A percentile compares a stretch with the other conserved stretches of the same genome.
These are phyloP conservation scores for Ambrosia trifida DNA, from an alignment of 129 eudicot species.

Conservation along the genomic window DNA sequence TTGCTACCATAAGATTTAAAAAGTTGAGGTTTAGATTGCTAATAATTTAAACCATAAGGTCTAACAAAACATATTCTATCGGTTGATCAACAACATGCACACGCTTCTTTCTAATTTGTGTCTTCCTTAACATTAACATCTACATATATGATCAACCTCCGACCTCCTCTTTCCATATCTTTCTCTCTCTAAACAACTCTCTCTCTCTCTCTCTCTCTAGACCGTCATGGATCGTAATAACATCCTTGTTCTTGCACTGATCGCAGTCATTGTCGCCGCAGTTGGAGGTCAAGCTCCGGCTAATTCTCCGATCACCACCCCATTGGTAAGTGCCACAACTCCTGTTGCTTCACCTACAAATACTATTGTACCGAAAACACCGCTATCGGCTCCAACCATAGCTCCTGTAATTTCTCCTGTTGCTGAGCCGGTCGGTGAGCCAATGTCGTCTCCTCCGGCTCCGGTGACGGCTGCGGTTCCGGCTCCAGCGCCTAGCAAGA, in stretches of 20 bases:
- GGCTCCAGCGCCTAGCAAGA: constrained; percentile 44
- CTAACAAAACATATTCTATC: not conserved
- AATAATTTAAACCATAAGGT: not conserved
- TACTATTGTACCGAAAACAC: constrained; percentile 6
- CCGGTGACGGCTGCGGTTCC: constrained; percentile 32
- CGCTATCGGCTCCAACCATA: constrained; percentile 9
- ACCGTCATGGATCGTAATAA: constrained; percentile 24
- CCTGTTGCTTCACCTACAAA: constrained; percentile 29
- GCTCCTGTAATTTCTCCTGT: constrained; percentile 40
- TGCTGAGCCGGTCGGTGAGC: constrained; percentile 32
- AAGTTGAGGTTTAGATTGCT: not conserved
- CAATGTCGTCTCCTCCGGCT: constrained; percentile 46
- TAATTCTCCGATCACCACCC: constrained; percentile 9
- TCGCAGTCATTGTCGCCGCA: constrained; percentile 19
- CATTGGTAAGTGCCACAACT: constrained; percentile 11
- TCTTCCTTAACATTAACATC: constrained; percentile 13
- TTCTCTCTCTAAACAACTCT: constrained; percentile 1
- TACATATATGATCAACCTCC: constrained; percentile 17
- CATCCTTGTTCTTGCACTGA: constrained; percentile 8
- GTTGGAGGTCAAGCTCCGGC: constrained; percentile 39
- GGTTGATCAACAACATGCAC: constrained; percentile 22
- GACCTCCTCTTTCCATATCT: constrained; percentile 3
- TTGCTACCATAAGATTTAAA: not conserved
- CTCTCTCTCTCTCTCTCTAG: constrained; percentile 9
- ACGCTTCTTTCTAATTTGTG: not conserved